A percentile compares a stretch with the other conserved stretches of the same genome.
phyloP scores from a whole-genome alignment of 1,284 basidiomycete species.

The Earliella scabrosa region DNA sequence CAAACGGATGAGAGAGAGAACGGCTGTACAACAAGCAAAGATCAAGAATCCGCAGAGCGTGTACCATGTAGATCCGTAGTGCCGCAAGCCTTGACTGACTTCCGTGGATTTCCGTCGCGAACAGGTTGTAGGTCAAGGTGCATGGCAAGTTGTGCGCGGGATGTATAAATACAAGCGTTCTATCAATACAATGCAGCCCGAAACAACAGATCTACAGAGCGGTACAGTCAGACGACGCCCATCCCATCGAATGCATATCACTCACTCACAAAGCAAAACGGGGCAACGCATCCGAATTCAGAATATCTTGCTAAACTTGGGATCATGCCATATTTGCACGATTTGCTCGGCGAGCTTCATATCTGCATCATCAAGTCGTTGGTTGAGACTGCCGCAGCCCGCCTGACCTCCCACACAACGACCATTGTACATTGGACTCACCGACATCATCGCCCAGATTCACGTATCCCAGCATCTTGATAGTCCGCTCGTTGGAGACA shows the following conservation, averaged over 20 bases:
- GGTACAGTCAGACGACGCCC: too few species aligned
- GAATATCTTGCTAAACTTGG: conserved; percentile 47
- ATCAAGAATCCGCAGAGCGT: too few species aligned
- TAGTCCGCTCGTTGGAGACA: conserved; percentile 59
- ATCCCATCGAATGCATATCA: too few species aligned
- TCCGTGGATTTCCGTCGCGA: too few species aligned
- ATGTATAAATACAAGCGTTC: neutral
- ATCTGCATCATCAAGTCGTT: too few species aligned
- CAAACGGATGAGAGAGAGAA: too few species aligned
- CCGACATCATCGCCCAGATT: conserved; percentile 72
- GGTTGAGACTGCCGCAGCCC: neutral
- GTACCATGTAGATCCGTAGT: too few species aligned
- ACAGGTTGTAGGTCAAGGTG: too few species aligned
- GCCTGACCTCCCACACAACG: neutral
- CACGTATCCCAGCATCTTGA: conserved; percentile 67
- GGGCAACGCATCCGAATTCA: neutral
- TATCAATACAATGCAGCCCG: neutral
- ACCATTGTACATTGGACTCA: conserved; percentile 40
- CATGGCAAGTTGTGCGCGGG: neutral
- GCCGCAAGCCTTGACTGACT: too few species aligned
- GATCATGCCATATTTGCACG: conserved; percentile 67
- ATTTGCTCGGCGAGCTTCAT: conserved; percentile 69
- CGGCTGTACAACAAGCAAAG: too few species aligned
- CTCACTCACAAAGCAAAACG: neutral
- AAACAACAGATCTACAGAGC: neutral